phyloP scores from a whole-genome alignment of 495 filamentous ascomycete genomes.

The Hypoxylon lienhwacheense region DNA sequence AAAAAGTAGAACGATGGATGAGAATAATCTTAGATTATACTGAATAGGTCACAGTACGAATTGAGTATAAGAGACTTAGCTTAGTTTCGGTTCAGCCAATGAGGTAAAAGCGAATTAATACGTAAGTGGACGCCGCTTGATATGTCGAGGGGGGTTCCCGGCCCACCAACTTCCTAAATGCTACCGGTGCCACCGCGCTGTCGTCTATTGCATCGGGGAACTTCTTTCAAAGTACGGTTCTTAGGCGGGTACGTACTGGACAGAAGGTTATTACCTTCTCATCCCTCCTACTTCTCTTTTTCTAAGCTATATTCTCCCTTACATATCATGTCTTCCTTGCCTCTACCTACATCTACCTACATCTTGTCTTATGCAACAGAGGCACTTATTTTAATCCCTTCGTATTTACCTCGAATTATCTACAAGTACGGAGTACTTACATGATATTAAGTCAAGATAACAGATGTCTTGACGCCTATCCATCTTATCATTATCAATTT shows the following conservation, averaged over 20 bases:
- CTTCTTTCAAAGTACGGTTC: slow-evolving; percentile 7
- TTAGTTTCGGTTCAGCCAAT: slow-evolving; percentile 14
- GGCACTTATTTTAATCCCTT: neutral
- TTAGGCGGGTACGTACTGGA: slow-evolving; percentile 9
- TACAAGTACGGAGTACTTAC: no score
- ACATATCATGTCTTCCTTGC: slow-evolving; percentile 11
- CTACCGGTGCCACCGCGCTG: slow-evolving; percentile 26
- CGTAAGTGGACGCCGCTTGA: slow-evolving; percentile 31
- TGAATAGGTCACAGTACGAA: slow-evolving; percentile 35
- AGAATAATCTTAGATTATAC: no score
- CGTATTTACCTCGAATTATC: no score
- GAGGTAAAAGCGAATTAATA: slow-evolving; percentile 7
- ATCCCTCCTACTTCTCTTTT: slow-evolving; percentile 16
- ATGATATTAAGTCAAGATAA: slow-evolving; percentile 1
- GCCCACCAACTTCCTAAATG: no score
- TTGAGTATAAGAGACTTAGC: slow-evolving; percentile 13
- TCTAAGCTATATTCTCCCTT: slow-evolving; percentile 14
- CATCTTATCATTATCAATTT: no score
- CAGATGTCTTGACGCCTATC: slow-evolving; percentile 12
- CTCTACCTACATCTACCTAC: neutral
- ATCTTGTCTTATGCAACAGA: slow-evolving; percentile 2
- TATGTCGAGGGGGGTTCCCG: slow-evolving; percentile 34
- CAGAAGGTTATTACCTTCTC: slow-evolving; percentile 22
- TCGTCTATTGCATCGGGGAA: slow-evolving; percentile 24
- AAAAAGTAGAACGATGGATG: no score